A percentile compares a stretch with the other conserved stretches of the same genome.
Conservation (phyloP, 345 rosid genomes). For the Lepidium sativum region DNA sequence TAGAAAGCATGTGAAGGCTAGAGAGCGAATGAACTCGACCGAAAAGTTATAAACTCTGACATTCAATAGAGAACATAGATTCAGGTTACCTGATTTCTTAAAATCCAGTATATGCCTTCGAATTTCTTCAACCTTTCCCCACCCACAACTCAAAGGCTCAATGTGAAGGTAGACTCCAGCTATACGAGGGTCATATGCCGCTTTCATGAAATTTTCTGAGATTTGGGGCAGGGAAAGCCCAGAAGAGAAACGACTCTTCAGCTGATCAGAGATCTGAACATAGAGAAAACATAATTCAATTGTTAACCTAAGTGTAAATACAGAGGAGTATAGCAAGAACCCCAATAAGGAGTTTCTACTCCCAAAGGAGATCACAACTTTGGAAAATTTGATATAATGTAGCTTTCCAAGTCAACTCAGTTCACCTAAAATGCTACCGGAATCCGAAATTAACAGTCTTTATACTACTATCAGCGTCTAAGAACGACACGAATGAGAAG, state of each 20-base stretch:
- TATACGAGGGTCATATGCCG: constrained; percentile 91
- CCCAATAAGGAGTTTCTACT: not conserved
- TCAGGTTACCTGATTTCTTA: constrained; percentile 79
- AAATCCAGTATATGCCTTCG: constrained; percentile 72
- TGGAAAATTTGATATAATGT: not conserved
- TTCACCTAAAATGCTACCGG: not conserved
- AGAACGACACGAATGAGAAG: not conserved
- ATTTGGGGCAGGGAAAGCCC: constrained; percentile 78
- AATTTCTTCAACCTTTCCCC: constrained; percentile 95
- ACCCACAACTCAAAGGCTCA: constrained; percentile 77
- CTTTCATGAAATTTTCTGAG: constrained; percentile 82
- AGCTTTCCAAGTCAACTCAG: not conserved
- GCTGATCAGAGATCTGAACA: constrained; percentile 92
- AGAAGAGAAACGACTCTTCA: constrained; percentile 81
- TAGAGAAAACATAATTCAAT: not conserved
- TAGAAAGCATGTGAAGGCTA: not conserved
- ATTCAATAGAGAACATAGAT: not conserved
- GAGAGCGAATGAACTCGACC: not conserved
- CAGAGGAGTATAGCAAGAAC: not conserved
- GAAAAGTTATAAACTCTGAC: not conserved
- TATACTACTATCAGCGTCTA: not conserved
- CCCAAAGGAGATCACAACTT: not conserved
- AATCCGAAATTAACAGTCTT: not conserved
- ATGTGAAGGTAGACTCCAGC: constrained; percentile 83
- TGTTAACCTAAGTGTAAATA: not conserved